A percentile compares a stretch with the other conserved stretches of the same genome.
Evolutionary conservation across 1,139 yeast genomes (phyloP).

Genomic region (Scheffersomyces titani): DNA sequence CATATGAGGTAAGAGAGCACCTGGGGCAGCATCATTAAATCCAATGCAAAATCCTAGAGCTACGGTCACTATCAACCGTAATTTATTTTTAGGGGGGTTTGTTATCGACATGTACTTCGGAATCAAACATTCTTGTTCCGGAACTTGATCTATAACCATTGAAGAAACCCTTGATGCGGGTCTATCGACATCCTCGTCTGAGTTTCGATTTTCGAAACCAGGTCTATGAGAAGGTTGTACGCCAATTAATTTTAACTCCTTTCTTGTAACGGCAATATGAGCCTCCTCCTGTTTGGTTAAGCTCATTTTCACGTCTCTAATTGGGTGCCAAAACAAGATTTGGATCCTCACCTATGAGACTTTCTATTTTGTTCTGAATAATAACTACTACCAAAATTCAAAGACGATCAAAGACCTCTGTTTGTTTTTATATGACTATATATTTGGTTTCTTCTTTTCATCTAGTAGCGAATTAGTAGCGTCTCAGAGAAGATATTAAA

Average conservation of each 20-base stretch:
- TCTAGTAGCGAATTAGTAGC: background rate
- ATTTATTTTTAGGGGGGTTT: conserved; percentile 46
- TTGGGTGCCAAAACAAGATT: background rate
- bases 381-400: background rate
- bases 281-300: background rate
- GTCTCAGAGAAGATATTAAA: background rate
- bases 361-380: background rate
- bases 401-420: background rate
- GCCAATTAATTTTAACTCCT: background rate
- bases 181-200: background rate
- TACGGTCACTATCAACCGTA: conserved; percentile 41
- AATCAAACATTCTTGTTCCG: background rate
- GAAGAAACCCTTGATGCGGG: background rate
- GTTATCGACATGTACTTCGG: conserved; percentile 20
- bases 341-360: background rate
- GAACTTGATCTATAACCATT: background rate
- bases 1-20: conserved; percentile 47
- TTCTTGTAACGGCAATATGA: background rate
- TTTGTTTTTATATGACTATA: background rate
- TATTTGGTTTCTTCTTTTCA: background rate
- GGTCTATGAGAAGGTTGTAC: background rate
- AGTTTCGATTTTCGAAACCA: background rate
- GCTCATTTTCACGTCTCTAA: background rate
- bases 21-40: conserved; percentile 48
- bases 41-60: conserved; percentile 42